Evolutionary conservation across 257 asterid species (phyloP), one percentile per base, ranked within the genome.

Genomic region (Solanum pinnatisectum): DNA sequence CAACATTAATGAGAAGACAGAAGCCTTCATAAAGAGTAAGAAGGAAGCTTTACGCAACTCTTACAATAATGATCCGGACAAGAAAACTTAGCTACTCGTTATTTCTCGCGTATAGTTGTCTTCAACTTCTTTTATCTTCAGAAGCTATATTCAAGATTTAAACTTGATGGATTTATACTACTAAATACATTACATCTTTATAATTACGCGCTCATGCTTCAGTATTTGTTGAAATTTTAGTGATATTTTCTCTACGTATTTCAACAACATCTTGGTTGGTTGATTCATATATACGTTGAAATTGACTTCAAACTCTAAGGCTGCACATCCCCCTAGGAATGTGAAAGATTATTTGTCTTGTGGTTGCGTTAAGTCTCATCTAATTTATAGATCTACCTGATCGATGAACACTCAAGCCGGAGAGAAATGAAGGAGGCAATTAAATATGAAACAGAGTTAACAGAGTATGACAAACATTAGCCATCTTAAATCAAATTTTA

Each of bases 1-100:
- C 3, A 90, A 92, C 85, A 93, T 95, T 36, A 90, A 94, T 32
- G 90, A 91, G 33, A 93, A 88, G 89, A 91, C 98, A 3, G 96
- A 93, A 42, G 92, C 86, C 10, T 95, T 90, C 81, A 93, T 95
- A n/a, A 44, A 88, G 15, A 94, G 90, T 63, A 93, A 84, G 93
- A 92, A 84, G 93, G 93, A 90, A 85, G 93, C 92, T 9, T 89
- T 94, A 93, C 65, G 60, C 74, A 90, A 89, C 70, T 89, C 71
- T 78, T 82, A 52, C 86, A 79, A 83, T 81, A 87, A 88, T 70
- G 92, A 92, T 86, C 87, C 76, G 12, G 88, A 87, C 22, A 88
- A 86, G 42, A 83, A 87, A 81, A 3, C 70, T 25, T 79, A 79
- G 84, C 25, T 25, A 12, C n/a, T 18, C 6, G 2, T 56, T 59